phyloP scores from a whole-genome alignment of 352 stramenopile genomes.

The Pythium inflatum region DNA sequence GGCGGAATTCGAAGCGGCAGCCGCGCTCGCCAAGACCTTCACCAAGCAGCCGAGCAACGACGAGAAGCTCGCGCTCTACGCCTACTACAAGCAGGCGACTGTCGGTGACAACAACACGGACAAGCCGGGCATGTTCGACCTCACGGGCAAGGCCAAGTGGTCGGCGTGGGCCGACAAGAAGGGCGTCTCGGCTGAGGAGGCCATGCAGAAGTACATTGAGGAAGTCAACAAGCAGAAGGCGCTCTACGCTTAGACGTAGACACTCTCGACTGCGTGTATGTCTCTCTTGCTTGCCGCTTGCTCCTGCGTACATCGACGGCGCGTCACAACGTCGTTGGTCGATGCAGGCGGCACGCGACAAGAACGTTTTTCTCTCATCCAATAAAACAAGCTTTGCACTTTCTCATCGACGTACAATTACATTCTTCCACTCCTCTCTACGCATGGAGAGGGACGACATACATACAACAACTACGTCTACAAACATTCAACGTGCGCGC shows the following conservation, averaged over 20 bases:
- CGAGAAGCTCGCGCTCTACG: slow-evolving; percentile 90
- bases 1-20: slow-evolving; percentile 82
- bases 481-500: too few relatives aligned
- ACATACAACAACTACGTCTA: not conserved
- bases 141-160: slow-evolving; percentile 90
- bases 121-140: slow-evolving; percentile 86
- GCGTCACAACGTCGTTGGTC: too few relatives aligned
- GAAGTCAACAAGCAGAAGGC: slow-evolving; percentile 86
- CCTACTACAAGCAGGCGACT: slow-evolving; percentile 91
- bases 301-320: too few relatives aligned
- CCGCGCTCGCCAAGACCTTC: slow-evolving; percentile 80
- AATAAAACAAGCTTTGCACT: not conserved
- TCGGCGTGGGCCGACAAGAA: slow-evolving; percentile 88
- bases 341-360: too few relatives aligned
- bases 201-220: slow-evolving; percentile 88
- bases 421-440: not conserved
- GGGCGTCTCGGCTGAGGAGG: slow-evolving; percentile 80
- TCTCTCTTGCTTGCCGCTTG: not conserved
- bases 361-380: too few relatives aligned
- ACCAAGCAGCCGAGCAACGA: slow-evolving; percentile 83
- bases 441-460: not conserved
- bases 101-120: slow-evolving; percentile 84
- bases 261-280: too few relatives aligned
- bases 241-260: slow-evolving; percentile 74
- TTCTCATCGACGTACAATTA: not conserved